phyloP scores from a whole-genome alignment of 225 moss, liverwort and hornwort species.

The Physcomitrellopsis africana region DNA sequence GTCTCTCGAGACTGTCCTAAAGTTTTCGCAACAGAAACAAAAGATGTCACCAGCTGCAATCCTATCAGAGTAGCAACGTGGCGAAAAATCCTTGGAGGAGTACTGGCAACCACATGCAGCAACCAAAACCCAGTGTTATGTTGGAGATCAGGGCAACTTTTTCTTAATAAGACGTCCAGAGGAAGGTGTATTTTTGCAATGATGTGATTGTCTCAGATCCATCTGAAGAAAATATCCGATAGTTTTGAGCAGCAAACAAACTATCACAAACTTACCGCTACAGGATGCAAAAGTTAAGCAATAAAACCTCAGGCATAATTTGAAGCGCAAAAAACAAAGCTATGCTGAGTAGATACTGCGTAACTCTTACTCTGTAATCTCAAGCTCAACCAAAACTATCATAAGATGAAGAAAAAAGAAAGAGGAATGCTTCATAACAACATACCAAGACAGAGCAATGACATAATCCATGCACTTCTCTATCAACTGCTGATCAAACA shows the following conservation, averaged over 20 bases:
- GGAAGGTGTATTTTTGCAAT: not conserved
- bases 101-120: constrained; percentile 56
- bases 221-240: not conserved
- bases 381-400: constrained; percentile 2
- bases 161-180: constrained; percentile 1
- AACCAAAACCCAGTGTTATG: constrained; percentile 27
- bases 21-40: constrained; percentile 87
- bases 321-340: too few species aligned
- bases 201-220: not conserved
- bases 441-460: constrained; percentile 93
- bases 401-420: constrained; percentile 17
- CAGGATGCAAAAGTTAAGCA: not conserved
- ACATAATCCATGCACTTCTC: constrained; percentile 99
- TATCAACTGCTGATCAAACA: constrained; percentile 96
- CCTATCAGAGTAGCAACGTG: constrained; percentile 90
- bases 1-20: constrained; percentile 95
- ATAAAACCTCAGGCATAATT: too few species aligned
- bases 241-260: not conserved
- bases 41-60: constrained; percentile 89
- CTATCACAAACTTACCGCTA: not conserved
- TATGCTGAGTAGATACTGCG: not conserved
- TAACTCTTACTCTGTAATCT: not conserved
- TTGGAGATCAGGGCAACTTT: constrained; percentile 11
- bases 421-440: constrained; percentile 17
- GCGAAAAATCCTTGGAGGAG: constrained; percentile 85